Evolutionary conservation across 2,329 filamentous ascomycete species (phyloP).

Genomic region (Aureobasidium pullulans): DNA sequence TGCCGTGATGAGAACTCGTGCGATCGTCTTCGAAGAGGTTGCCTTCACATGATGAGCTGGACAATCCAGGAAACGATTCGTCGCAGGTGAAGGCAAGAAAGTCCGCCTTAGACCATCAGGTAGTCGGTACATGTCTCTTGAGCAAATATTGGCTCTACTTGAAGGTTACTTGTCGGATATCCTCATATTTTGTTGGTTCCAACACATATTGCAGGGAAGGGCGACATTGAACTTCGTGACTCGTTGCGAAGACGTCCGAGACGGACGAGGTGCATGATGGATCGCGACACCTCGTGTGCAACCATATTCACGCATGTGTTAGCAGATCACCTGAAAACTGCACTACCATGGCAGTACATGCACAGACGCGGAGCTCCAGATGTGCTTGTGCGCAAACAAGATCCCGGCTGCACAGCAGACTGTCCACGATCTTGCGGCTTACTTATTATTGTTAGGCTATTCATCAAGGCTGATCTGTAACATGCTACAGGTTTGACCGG

Average conservation of each 20-base stretch:
- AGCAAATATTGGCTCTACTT: background rate
- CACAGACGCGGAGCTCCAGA: background rate
- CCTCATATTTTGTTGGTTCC: background rate
- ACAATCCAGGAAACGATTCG: background rate
- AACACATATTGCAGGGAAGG: background rate
- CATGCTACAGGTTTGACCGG: slow-evolving; percentile 4
- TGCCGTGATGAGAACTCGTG: slow-evolving; percentile 41
- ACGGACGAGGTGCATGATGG: background rate
- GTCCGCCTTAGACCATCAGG: background rate
- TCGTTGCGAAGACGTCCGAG: background rate
- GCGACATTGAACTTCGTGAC: background rate
- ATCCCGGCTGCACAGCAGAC: slow-evolving; percentile 3
- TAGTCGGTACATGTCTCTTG: background rate
- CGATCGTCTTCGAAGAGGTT: slow-evolving; percentile 42
- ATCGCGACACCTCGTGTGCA: background rate
- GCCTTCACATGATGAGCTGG: slow-evolving; percentile 24
- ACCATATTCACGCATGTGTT: slow-evolving; percentile 1
- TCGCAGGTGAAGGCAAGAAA: background rate
- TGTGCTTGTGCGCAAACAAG: slow-evolving; percentile 4
- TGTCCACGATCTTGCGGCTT: slow-evolving; percentile 5
- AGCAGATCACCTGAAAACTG: background rate
- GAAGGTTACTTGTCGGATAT: background rate
- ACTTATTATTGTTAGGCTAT: background rate
- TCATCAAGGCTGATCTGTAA: slow-evolving; percentile 5
- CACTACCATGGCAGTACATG: slow-evolving; percentile 9